Conservation (phyloP, 208 protist species). For the Acanthamoeba rhysodes region DNA sequence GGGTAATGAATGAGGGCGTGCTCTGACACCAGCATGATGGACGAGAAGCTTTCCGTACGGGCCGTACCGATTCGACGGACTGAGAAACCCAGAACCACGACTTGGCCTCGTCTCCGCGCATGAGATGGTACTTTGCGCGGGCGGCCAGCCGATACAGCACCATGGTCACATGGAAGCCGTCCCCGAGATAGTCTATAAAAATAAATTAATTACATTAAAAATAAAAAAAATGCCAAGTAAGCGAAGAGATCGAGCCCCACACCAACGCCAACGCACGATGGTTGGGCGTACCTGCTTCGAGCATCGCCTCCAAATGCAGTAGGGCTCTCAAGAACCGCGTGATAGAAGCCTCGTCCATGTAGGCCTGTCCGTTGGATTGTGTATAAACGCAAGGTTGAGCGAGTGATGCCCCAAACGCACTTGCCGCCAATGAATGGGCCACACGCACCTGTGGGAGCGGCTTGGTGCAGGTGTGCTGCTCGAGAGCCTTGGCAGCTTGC, state of each 20-base stretch:
- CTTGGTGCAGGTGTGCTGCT: background rate
- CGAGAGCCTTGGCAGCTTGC: background rate
- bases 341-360: constrained; percentile 49
- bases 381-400: background rate
- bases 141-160: constrained; percentile 11
- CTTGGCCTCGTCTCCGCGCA: constrained; percentile 32
- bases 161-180: constrained; percentile 18
- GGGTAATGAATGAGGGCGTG: background rate
- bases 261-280: no score
- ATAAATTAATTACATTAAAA: no score
- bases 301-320: constrained; percentile 2
- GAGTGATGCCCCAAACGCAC: background rate
- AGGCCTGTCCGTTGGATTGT: background rate
- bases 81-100: constrained; percentile 31
- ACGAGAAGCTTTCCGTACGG: background rate
- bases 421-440: background rate
- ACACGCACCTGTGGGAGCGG: background rate
- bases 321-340: background rate
- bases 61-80: background rate
- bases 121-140: constrained; percentile 20
- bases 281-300: constrained; percentile 19
- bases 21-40: background rate
- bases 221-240: no score
- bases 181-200: background rate
- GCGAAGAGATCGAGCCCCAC: no score